Base-by-base conservation (phyloP, 129 eudicot genomes). In the Oenanthe sinensis region DNA sequence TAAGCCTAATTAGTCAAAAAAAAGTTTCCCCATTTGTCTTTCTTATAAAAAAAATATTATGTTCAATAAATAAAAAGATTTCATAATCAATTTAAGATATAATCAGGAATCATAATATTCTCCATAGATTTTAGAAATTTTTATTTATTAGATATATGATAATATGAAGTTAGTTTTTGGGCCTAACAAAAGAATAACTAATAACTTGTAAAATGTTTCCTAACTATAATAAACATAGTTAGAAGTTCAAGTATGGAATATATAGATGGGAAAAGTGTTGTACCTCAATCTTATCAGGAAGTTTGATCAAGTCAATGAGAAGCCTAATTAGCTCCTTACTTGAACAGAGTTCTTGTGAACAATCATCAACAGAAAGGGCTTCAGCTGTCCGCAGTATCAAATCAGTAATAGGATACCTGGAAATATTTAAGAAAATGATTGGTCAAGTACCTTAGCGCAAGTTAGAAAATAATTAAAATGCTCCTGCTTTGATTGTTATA, bases 221-320 rank as follows among this genome's bases (percentile, higher is more conserved):
- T 6, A 22, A 22, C 30, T 22, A 54, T 17, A 26, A 65, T 17
- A 24, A 14, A 13, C 42, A 13, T 28, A 65, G 37, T 26, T 30
- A 33, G 19, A 12, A 65, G 44, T 28, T 37, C 22, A 69, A 13
- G 54, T 20, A 45, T 24, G 37, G 16, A 44, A 12, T 45, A 73
- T 45, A 73, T 28, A 7, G 12, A 24, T 63, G 10, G 65, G 12
- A 68, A 79, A 54, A 14, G 19, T 72, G 33, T 65, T 80, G 37
- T 73, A 94, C 98, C 94, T 96, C 99, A 42, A 84, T 77, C 84
- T 90, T 96, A 82, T 96, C 99, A 50, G 90, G 85, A 78, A 92
- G 80, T 83, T 92, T 87, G 48, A 92, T 85, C 79, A 96, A 83
- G 75, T 87, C 89, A 75, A 72, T 80, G 79, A 90, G 88, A 69